Evolutionary conservation across 108 stramenopile species (phyloP), one percentile per base, ranked within the genome.

Genomic region (Skeletonema tropicum): DNA sequence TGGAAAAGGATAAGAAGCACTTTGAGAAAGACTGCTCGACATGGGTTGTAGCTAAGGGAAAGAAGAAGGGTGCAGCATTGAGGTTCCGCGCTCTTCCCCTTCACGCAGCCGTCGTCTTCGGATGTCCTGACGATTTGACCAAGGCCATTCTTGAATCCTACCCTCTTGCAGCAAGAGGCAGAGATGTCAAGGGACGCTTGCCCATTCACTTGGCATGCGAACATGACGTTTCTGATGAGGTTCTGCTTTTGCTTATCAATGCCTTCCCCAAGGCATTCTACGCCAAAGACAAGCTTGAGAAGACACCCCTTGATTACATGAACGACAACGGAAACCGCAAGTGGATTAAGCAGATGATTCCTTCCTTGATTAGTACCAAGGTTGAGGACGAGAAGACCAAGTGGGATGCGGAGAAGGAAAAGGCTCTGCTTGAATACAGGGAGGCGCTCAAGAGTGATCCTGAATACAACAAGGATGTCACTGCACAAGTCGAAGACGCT

Each of bases 41-140:
- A 46, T 80, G 79, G 79, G 79, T 80, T 10, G 48, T 75, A 23
- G 75, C 75, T n/a, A 68, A 65, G 42, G 76, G 74, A 3, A 52
- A 57, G 8, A 57, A 45, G n/a, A 64, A 75, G 41, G 61, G 73
- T 48, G 67, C 57, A 7, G n/a, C 15, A 52, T 52, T 79, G 66
- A 39, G 83, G 30, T 84, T 80, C 75, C 64, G 76, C 36, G 74
- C 76, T 3, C 46, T 82, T 30, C 81, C 81, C 15, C 65, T 82
- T 14, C 81, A 82, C 62, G 81, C 81, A 23, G 81, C 81, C 26
- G 66, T 77, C 33, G 76, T 82, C 32, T 82, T 82, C 33, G 71
- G 70, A 26, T 70, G 71, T 33, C 72, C 76, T 10, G 71, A 77
- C 26, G 60, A 73, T 5, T 31, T 82, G 41, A 59, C 73, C 11